phyloP scores from a whole-genome alignment of 495 filamentous ascomycete species.

The Aspergillus sparsus region DNA sequence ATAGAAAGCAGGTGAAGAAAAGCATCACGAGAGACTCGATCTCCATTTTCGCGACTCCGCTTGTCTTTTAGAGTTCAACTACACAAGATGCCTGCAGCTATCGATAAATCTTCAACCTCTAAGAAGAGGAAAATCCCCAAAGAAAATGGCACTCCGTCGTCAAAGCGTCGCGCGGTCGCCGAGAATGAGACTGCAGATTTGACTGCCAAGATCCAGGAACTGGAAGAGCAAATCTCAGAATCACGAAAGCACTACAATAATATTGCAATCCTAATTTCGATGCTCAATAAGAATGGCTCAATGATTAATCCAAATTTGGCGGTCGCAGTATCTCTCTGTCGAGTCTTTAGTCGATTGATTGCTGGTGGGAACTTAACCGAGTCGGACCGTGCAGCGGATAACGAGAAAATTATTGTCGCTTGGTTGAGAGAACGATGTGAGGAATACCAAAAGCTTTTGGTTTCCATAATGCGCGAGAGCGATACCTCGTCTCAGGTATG shows the following conservation, averaged over 20 bases:
- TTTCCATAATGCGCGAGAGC: constrained; percentile 55
- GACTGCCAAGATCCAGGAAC: constrained; percentile 60
- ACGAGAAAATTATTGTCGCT: constrained; percentile 68
- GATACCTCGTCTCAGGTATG: constrained; percentile 48
- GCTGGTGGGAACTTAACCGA: constrained; percentile 70
- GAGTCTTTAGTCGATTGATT: constrained; percentile 84
- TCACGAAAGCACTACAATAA: constrained; percentile 92
- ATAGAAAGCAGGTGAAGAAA: constrained; percentile 25
- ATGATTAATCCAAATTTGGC: constrained; percentile 50
- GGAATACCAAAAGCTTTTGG: constrained; percentile 63
- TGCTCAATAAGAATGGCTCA: constrained; percentile 52
- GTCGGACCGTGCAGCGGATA: constrained; percentile 61
- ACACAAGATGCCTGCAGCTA: constrained; percentile 37
- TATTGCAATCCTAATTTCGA: constrained; percentile 70
- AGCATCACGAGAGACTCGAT: constrained; percentile 16
- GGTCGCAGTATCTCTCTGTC: constrained; percentile 78
- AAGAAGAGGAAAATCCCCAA: constrained; percentile 49
- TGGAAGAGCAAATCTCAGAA: constrained; percentile 77
- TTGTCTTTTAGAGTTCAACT: constrained; percentile 3
- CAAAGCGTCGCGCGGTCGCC: constrained; percentile 49
- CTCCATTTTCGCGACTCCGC: constrained; percentile 3
- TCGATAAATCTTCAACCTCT: constrained; percentile 29
- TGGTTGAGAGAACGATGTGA: constrained; percentile 78
- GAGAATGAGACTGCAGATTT: constrained; percentile 49
- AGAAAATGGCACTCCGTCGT: constrained; percentile 36